phyloP scores from a whole-genome alignment of 768 basidiomycete genomes.

The Pulveroboletus ravenelii region DNA sequence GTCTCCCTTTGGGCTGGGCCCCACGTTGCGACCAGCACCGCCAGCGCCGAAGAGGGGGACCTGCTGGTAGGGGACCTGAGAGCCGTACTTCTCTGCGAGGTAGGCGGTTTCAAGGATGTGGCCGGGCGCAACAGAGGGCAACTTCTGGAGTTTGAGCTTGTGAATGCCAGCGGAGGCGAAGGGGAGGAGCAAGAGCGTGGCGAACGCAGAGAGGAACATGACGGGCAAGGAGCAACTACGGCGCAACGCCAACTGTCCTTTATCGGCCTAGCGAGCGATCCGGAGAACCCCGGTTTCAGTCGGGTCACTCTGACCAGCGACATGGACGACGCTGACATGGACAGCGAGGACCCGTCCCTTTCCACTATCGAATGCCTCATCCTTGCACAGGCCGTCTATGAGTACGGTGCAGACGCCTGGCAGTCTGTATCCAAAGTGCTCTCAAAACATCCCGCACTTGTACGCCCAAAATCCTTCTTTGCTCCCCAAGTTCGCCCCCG shows the following conservation, averaged over 20 bases:
- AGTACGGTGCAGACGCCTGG: conserved; percentile 73
- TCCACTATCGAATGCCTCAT: conserved; percentile 66
- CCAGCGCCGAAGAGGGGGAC: conserved; percentile 70
- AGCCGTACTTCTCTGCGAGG: conserved; percentile 91
- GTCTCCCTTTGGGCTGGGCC: conserved; percentile 46
- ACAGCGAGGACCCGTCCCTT: conserved; percentile 14
- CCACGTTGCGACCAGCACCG: conserved; percentile 61
- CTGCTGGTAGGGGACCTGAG: conserved; percentile 39
- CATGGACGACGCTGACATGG: conserved; percentile 1
- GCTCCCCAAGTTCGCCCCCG: conserved; percentile 52
- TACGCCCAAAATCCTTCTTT: conserved; percentile 61
- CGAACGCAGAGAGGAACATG: conserved; percentile 42
- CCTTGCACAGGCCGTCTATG: conserved; percentile 82
- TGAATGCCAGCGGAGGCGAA: conserved; percentile 55
- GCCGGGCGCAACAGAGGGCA: conserved; percentile 57
- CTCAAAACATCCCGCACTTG: conserved; percentile 63
- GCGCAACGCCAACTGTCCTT: conserved; percentile 12
- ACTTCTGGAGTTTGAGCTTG: conserved; percentile 88
- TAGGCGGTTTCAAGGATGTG: conserved; percentile 73
- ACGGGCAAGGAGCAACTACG: conserved; percentile 22
- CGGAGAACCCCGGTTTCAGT: conserved; percentile 20
- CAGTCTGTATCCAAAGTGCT: conserved; percentile 59
- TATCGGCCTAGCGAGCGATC: conserved; percentile 16
- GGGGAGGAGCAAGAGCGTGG: conserved; percentile 39
- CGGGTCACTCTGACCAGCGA: conserved; percentile 11